Percentiles rank a stretch among this genome's conserved stretches.
These are phyloP conservation scores for Ceratocystis huliohia DNA, from an alignment of 2,329 filamentous ascomycete species.

Conservation along the genomic window DNA sequence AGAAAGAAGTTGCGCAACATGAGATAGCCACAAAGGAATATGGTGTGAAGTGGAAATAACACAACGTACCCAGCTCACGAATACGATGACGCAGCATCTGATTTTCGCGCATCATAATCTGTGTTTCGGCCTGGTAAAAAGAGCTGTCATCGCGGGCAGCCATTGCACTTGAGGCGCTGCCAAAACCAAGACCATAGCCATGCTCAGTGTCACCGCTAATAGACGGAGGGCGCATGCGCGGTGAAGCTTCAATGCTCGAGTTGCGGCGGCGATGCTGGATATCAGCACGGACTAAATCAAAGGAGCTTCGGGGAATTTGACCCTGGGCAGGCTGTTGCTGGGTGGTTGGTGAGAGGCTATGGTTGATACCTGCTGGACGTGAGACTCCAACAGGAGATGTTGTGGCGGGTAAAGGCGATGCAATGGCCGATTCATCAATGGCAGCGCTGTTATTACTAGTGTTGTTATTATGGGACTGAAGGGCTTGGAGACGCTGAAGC, in stretches of 20 bases:
- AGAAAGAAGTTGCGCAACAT: background rate
- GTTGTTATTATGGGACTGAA: constrained; percentile 29
- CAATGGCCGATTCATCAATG: constrained; percentile 39
- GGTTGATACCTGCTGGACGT: constrained; percentile 26
- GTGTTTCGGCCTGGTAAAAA: constrained; percentile 72
- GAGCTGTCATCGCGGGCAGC: constrained; percentile 60
- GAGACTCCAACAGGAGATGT: constrained; percentile 25
- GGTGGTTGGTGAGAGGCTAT: constrained; percentile 42
- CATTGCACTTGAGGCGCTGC: constrained; percentile 27
- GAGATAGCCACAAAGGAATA: background rate
- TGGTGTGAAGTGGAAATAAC: background rate
- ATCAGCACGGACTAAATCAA: constrained; percentile 45
- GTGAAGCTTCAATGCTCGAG: constrained; percentile 39
- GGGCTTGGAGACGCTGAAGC: constrained; percentile 46
- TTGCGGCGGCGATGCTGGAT: constrained; percentile 39
- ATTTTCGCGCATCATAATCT: constrained; percentile 65
- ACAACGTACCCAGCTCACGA: constrained; percentile 52
- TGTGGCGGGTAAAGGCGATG: constrained; percentile 34
- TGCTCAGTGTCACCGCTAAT: constrained; percentile 45
- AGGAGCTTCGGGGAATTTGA: constrained; percentile 41
- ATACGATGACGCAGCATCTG: constrained; percentile 70
- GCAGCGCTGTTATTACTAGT: constrained; percentile 23
- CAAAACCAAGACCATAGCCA: constrained; percentile 30
- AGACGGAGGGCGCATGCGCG: constrained; percentile 44
- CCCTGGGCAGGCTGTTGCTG: constrained; percentile 20